These are phyloP conservation scores for Chrysochromulina tobinii DNA, from an alignment of 78 protist genomes.

Conservation along the genomic window DNA sequence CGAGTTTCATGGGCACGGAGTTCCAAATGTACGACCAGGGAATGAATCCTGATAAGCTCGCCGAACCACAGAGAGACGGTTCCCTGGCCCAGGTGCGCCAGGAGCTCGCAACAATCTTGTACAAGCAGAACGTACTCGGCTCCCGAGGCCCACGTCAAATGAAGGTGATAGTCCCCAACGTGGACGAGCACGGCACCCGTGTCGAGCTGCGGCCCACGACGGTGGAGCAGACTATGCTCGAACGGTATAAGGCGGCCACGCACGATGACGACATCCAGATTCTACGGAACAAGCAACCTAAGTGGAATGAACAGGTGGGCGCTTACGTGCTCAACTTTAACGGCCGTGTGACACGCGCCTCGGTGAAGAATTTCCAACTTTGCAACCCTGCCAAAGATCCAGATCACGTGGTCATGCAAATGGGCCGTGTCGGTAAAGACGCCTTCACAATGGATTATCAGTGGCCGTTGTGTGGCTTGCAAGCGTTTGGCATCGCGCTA, in stretches of 20 bases:
- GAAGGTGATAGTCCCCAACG: slow-evolving; percentile 13
- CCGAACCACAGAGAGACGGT: background rate
- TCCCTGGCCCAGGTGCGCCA: background rate
- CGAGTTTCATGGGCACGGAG: slow-evolving; percentile 37
- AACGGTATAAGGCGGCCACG: background rate
- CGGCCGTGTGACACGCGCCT: slow-evolving; percentile 78
- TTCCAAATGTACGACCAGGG: slow-evolving; percentile 56
- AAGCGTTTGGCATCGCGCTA: slow-evolving; percentile 53
- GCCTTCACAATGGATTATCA: slow-evolving; percentile 14
- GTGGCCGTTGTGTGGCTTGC: slow-evolving; percentile 42
- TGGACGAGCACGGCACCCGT: background rate
- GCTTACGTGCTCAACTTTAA: slow-evolving; percentile 78
- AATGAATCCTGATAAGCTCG: slow-evolving; percentile 12
- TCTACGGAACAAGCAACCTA: slow-evolving; percentile 36
- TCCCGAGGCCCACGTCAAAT: slow-evolving; percentile 54
- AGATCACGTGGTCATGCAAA: slow-evolving; percentile 38
- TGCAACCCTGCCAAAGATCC: background rate
- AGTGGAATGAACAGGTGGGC: slow-evolving; percentile 50
- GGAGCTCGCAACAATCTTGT: slow-evolving; percentile 50
- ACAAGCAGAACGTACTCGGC: slow-evolving; percentile 49
- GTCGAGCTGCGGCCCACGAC: background rate
- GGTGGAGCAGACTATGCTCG: background rate
- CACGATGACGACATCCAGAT: background rate
- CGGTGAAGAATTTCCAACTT: slow-evolving; percentile 86
- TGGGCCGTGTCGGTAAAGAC: slow-evolving; percentile 27